A percentile compares a stretch with the other conserved stretches of the same genome.
phyloP scores from a whole-genome alignment of 2,329 filamentous ascomycete genomes.

The Setomelanomma holmii region DNA sequence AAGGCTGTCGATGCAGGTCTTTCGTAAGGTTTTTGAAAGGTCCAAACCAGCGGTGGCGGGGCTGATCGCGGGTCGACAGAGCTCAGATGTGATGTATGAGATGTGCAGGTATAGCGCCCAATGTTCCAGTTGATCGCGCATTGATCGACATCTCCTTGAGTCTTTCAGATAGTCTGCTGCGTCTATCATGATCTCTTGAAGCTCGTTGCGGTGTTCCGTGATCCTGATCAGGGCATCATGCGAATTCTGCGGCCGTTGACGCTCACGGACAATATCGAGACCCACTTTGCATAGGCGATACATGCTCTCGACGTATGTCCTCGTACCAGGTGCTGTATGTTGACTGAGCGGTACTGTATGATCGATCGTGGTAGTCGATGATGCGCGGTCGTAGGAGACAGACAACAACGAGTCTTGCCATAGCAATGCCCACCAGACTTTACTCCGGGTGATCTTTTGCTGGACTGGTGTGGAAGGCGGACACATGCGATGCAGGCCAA shows the following conservation, averaged over 20 bases:
- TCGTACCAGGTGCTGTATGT: constrained; percentile 56
- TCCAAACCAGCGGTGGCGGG: constrained; percentile 55
- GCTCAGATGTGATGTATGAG: constrained; percentile 68
- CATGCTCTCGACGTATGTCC: constrained; percentile 66
- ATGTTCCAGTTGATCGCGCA: constrained; percentile 64
- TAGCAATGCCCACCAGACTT: constrained; percentile 65
- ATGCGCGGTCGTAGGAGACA: constrained; percentile 68
- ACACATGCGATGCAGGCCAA: constrained; percentile 66
- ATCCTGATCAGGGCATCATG: constrained; percentile 63
- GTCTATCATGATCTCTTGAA: constrained; percentile 65
- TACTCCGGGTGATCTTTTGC: constrained; percentile 47
- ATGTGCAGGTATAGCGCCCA: constrained; percentile 67
- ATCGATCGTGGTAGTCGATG: constrained; percentile 63
- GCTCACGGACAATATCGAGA: constrained; percentile 66
- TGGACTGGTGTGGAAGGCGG: constrained; percentile 60
- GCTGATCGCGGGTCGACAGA: constrained; percentile 67
- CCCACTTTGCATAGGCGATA: constrained; percentile 64
- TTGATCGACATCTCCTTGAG: constrained; percentile 55
- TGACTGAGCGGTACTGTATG: constrained; percentile 48
- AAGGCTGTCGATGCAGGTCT: constrained; percentile 63
- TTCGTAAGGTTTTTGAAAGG: constrained; percentile 57
- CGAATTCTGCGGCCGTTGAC: constrained; percentile 61
- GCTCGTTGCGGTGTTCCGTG: constrained; percentile 63
- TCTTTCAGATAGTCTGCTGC: constrained; percentile 65
- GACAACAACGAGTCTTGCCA: constrained; percentile 71